Evolutionary conservation across 768 basidiomycete genomes (phyloP).

Genomic region (Leccinum longicurvipes): DNA sequence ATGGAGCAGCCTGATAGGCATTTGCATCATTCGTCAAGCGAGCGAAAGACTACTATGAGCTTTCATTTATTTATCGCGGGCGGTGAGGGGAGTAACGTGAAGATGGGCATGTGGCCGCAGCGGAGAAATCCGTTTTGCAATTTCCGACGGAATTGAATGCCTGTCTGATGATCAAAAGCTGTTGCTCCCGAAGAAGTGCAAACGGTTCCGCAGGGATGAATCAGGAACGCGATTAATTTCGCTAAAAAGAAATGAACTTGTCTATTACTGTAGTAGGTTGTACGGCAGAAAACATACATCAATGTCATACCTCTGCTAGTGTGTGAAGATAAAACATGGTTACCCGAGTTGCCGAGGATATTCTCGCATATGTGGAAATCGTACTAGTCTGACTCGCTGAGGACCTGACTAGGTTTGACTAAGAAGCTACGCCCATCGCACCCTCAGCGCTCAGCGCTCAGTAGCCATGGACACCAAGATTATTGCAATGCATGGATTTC

Average conservation of each 20-base stretch:
- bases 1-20: too few species aligned
- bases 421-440: constrained; percentile 63
- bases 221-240: constrained; percentile 46
- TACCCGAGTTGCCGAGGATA: constrained; percentile 68
- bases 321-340: constrained; percentile 68
- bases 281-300: neutral
- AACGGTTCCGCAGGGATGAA: constrained; percentile 51
- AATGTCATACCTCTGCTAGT: constrained; percentile 50
- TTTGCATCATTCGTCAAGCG: neutral
- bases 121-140: constrained; percentile 53
- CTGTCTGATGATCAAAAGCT: constrained; percentile 66
- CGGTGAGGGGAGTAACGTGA: constrained; percentile 88
- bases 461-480: constrained; percentile 65
- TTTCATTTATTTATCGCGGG: constrained; percentile 57
- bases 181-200: constrained; percentile 45
- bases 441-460: too few species aligned
- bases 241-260: constrained; percentile 30
- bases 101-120: constrained; percentile 82
- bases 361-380: constrained; percentile 83
- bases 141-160: constrained; percentile 49
- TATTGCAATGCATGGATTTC: constrained; percentile 78
- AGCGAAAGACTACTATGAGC: constrained; percentile 33
- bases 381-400: too few species aligned
- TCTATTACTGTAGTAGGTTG: too few species aligned
- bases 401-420: too few species aligned